Evolutionary conservation across 1,139 yeast genomes (phyloP), one percentile per base, ranked within the genome.

Genomic region (Spathaspora jeffriesii): DNA sequence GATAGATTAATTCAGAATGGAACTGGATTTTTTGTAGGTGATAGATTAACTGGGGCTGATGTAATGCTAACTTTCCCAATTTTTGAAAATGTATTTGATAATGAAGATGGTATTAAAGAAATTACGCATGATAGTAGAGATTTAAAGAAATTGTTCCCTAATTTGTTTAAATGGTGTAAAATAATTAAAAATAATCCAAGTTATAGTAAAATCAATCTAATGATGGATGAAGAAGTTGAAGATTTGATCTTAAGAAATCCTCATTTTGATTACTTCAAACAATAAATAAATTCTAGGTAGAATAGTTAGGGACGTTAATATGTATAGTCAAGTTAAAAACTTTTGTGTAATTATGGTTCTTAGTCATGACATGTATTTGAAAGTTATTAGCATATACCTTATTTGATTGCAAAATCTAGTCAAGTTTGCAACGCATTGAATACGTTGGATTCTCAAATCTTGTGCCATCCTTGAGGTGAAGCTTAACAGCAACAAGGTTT

Each of bases 1-100:
- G 56, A 58, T 13, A 65, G 66, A 47, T 63, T 79, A 46, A 62
- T 58, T 32, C 60, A 65, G 43, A 69, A 74, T 43, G 71, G 72
- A 21, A 67, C 73, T 10, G 81, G 80, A 0, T 79, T 55, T 63
- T 80, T 83, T 58, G 85, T 81, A 10, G 84, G 84, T 2, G 71
- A 78, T 49, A 70, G 70, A 50, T 64, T 84, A 45, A 70, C 84
- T 1, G 87, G 74, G 2, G 89, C 88, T 2, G 90, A 84, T 57
- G 69, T 84, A 43, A 73, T 81, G 20, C 59, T 79, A 46, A 67
- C 71, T 20, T 79, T 73, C 63, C 81, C 81, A 0, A 50, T 73
- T 22, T 65, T 65, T 50, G 79, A 73, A 52, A 73, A 72, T 49
- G 55, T 72, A 2, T 73, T 73, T 52, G 77, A 73, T 53, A 73